Percentiles rank a stretch among this genome's conserved stretches.
Evolutionary conservation across 192 early-diverging fungal species (phyloP).

Genomic region (Gryganskiella cystojenkinii): DNA sequence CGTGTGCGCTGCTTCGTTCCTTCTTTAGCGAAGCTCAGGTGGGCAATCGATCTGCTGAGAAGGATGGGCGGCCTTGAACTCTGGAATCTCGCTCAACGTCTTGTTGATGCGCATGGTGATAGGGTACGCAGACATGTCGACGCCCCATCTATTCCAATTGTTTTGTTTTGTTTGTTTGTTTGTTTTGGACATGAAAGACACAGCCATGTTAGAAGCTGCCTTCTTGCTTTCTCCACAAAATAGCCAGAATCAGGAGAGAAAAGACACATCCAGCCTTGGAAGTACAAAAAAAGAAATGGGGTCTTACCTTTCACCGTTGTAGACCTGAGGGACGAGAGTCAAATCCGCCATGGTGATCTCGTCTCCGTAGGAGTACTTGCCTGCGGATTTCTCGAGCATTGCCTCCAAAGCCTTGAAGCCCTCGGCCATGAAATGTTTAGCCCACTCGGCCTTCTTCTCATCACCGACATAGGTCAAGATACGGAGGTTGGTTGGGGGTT

Average conservation of each 20-base stretch:
- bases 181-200: neutral
- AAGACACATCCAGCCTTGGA: neutral
- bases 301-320: constrained; percentile 77
- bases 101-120: constrained; percentile 70
- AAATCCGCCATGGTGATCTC: constrained; percentile 87
- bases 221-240: too few species aligned
- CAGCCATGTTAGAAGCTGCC: too few species aligned
- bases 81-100: constrained; percentile 64
- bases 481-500: constrained; percentile 87
- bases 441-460: constrained; percentile 68
- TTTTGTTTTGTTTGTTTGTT: too few species aligned
- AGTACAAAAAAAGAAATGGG: neutral
- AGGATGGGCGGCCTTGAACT: constrained; percentile 74
- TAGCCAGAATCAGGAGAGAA: neutral
- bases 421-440: constrained; percentile 58
- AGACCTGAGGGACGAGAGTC: constrained; percentile 80
- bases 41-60: constrained; percentile 76
- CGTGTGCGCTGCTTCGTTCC: too few species aligned
- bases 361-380: constrained; percentile 84
- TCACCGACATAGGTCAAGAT: constrained; percentile 74
- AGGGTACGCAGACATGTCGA: constrained; percentile 80
- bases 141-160: constrained; percentile 66
- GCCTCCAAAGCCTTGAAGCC: constrained; percentile 79
- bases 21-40: constrained; percentile 49
- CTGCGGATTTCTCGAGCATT: constrained; percentile 70